Base-by-base conservation (phyloP, 495 filamentous ascomycete species). In the Astrothelium macrocarpum region DNA sequence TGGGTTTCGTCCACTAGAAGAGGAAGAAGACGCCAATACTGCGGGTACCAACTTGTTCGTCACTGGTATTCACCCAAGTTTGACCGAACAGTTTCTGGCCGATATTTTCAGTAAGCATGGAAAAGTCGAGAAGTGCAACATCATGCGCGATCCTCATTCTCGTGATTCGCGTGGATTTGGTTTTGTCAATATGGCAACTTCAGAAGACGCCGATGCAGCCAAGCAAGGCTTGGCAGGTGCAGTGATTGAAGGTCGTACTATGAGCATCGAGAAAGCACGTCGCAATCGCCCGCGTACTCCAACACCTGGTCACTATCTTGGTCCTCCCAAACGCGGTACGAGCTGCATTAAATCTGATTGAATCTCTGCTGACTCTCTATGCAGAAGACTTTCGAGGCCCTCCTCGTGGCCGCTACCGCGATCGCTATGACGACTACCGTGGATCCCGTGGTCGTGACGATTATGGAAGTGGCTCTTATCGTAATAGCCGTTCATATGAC, bases 261-360 rank as follows among this genome's bases (percentile, higher is more conserved):
- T 99, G 65, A 96, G 91, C 82, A 97, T 99, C 65, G 95, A 99
- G 84, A 99, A 97, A 82, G 94, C 94, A 72, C 89, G 94, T 71
- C 90, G 94, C 76, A 87, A 88, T 73, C 87, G 90, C 66, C 95
- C 95, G 62, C 89, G 94, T 72, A 97, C 92, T 53, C 94, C 94
- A 14, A 99, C 94, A 64, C 94, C 94, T 39, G 94, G 94, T 78
- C 97, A 97, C 78, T 99, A 99, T 85, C 97, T 95, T 73, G 94
- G 94, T 60, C 95, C 95, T 59, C 94, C 95, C 63, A 97, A 99
- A 86, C 82, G 95, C 80, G 94, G 94, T 96, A 16, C 32, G 12
- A 23, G 36, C 29, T 53, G 29, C 23, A 28, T 61, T 60, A 34
- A 49, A 32, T 56, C 14, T 62, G 20, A 11, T 53, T 14, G n/a